Evolutionary conservation across 805 yeast genomes (phyloP).

Genomic region (Pichia deserticola): DNA sequence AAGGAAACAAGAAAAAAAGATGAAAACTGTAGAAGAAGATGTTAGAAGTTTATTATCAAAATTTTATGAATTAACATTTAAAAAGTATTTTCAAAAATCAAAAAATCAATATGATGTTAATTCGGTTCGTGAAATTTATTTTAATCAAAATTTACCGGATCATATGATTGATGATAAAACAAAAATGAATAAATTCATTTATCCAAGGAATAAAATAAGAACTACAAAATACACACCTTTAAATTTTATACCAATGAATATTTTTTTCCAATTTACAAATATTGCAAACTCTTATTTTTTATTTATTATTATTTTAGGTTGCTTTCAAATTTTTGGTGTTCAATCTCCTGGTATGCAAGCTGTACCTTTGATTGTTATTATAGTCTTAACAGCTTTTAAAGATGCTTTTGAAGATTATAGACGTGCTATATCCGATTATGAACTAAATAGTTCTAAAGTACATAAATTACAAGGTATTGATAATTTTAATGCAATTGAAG

Average conservation of each 20-base stretch:
- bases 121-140: constrained; percentile 39
- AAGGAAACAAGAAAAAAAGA: neutral
- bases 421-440: constrained; percentile 55
- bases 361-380: constrained; percentile 76
- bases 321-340: constrained; percentile 67
- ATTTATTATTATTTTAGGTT: constrained; percentile 47
- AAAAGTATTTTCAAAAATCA: neutral
- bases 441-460: constrained; percentile 59
- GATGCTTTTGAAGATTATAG: constrained; percentile 76
- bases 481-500: constrained; percentile 52
- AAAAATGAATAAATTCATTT: constrained; percentile 34
- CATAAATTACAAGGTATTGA: constrained; percentile 46
- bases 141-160: constrained; percentile 55
- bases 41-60: neutral
- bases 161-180: constrained; percentile 49
- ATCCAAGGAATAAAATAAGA: constrained; percentile 51
- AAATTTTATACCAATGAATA: constrained; percentile 49
- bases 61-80: neutral
- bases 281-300: constrained; percentile 56
- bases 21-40: constrained; percentile 9
- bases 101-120: neutral
- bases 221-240: constrained; percentile 58
- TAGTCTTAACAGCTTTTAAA: constrained; percentile 62
- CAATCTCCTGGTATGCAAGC: constrained; percentile 66
- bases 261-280: constrained; percentile 47